Evolutionary conservation across 1,139 yeast genomes (phyloP), one percentile per base, ranked within the genome.

Genomic region (Neolecta irregularis): DNA sequence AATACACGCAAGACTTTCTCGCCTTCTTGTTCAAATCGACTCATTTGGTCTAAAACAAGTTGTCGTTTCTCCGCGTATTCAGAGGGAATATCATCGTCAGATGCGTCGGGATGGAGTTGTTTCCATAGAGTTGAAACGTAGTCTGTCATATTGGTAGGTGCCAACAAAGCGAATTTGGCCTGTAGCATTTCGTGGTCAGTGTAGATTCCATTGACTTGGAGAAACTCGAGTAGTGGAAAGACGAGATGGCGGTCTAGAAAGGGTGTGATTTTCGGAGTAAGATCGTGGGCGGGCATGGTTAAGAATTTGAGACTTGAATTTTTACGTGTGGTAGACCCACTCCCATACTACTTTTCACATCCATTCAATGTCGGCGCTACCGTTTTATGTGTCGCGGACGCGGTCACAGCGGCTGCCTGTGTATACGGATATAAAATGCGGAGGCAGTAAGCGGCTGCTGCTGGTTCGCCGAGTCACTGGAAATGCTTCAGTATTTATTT

Each of bases 211-310:
- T 61, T 64, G 34, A 53, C 44, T 32, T 62, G 57, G 33, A 65
- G 54, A 37, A 64, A 63, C 48, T 68, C 73, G 24, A 69, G 51
- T 43, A 72, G 53, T 30, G 72, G 71, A 44, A 63, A 68, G 40
- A 65, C 57, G 49, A 71, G 54, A 46, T 69, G 74, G 46, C 75
- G 62, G 52, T 72, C 78, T 47, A 72, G 54, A 47, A 67, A 70
- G 32, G 69, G 69, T 45, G 65, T 55, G 44, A 70, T 53, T 50
- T 63, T 63, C 37, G 59, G 58, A 9, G 74, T 67, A 47, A 71
- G 54, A 45, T 70, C 75, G 51, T 65, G 65, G n/a, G n/a, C n/a
- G n/a, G n/a, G n/a, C n/a, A n/a, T n/a, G n/a, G n/a, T n/a, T n/a
- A n/a, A n/a, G n/a, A 41, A 57, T 46, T 30, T 22, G 26, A 20